Evolutionary conservation across 768 basidiomycete species (phyloP), one percentile per base, ranked within the genome.

Genomic region (Termitomyces sp.): DNA sequence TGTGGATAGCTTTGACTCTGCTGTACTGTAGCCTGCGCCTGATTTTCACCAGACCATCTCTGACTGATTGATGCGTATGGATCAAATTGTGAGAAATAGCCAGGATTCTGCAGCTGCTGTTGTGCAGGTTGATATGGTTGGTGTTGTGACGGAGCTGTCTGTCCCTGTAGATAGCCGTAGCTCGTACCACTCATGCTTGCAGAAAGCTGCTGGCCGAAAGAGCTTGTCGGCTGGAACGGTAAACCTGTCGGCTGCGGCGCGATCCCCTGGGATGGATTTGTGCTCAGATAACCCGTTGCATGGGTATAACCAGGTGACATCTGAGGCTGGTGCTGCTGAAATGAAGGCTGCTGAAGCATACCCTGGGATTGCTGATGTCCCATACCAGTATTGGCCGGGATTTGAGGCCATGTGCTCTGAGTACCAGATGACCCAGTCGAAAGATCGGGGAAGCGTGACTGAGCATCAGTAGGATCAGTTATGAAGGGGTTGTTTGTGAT

Each of bases 401-500:
- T n/a, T 46, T 62, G 62, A 43, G 65, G 24, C 77, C 76, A 80
- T 42, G 70, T 67, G 2, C 74, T 71, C 51, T 77, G 76, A 62
- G 59, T 54, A 57, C 56, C 45, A 55, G 66, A 45, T 62, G 30
- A 32, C 19, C 60, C 42, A 51, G 61, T 65, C 37, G 74, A 75
- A 62, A 91, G 74, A 65, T 86, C 85, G 35, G 89, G 89, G 62
- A 77, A 90, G 57, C 88, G 81, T 21, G 74, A 67, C 26, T 76
- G 74, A 32, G 79, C 68, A 45, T 74, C 71, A 30, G 73, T 59
- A 1, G 80, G 74, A 58, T 81, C 79, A 45, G 77, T 73, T 63
- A 83, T 71, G 69, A 90, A 90, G 0, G 88, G 88, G 61, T 90
- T 90, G 64, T 87, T 90, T 48, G 74, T 73, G 57, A 75, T 53